Evolutionary conservation across 352 stramenopile species (phyloP).

Genomic region (Phytophthora syringae): DNA sequence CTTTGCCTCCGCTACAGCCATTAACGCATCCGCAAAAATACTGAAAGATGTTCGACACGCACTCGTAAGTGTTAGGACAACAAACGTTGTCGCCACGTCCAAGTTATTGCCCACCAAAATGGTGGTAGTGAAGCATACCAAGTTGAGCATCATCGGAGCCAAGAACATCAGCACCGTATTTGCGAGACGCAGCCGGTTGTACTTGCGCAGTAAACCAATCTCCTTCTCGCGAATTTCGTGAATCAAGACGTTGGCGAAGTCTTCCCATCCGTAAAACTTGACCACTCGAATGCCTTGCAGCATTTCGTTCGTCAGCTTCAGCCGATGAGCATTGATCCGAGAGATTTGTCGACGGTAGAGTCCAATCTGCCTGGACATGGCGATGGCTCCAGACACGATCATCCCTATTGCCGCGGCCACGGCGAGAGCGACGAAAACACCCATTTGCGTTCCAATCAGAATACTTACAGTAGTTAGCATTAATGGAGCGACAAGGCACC

Average conservation of each 20-base stretch:
- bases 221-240: conserved; percentile 42
- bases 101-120: conserved; percentile 78
- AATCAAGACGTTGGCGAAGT: conserved; percentile 30
- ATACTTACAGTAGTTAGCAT: conserved; percentile 25
- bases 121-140: conserved; percentile 86
- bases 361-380: conserved; percentile 13
- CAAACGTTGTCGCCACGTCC: conserved; percentile 93
- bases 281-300: conserved; percentile 87
- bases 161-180: conserved; percentile 59
- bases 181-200: conserved; percentile 48
- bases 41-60: conserved; percentile 50
- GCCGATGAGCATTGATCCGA: conserved; percentile 55
- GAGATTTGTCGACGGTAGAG: conserved; percentile 24
- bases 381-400: conserved; percentile 15
- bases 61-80: conserved; percentile 88
- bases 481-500: conserved; percentile 26
- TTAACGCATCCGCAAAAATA: conserved; percentile 48
- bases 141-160: conserved; percentile 51
- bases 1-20: conserved; percentile 52
- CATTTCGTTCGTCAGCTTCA: conserved; percentile 93
- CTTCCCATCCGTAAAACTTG: conserved; percentile 89
- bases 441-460: conserved; percentile 35
- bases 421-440: neutral
- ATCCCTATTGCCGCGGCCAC: conserved; percentile 3
- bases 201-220: conserved; percentile 34